Base-by-base conservation (phyloP, 345 rosid species). In the Populus davidiana region DNA sequence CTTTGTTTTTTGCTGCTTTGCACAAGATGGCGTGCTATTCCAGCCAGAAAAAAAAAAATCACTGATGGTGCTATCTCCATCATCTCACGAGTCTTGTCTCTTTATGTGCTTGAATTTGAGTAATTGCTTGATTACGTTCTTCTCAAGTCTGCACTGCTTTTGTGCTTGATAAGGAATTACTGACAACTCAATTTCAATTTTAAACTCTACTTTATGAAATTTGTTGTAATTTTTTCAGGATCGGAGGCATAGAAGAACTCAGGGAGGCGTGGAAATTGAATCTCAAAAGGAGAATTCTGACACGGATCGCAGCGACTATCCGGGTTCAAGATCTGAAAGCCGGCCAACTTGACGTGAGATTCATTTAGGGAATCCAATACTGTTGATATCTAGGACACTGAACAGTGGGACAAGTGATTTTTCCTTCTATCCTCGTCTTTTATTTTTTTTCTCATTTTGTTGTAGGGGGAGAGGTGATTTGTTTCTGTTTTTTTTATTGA, bases 231-330 rank as follows among this genome's bases (percentile, higher is more conserved):
- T 8, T 54, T 79, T 77, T 70, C 89, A 95, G 99, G 94, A 93
- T 43, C 88, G 97, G 31, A 91, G 99, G 79, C 96, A 87, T 66
- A 78, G 90, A 59, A 84, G 92, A 85, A 87, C 86, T 1, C 88
- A 83, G 2, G 97, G 92, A 14, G 89, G 83, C 82, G 79, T 86
- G 85, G 99, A 95, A 67, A 80, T 88, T 23, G 92, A 91, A n/a
- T 86, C 89, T 47, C 93, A 87, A 56, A 88, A 72, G 82, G 96
- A 93, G 27, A 89, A 81, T 43, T 93, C 96, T 1, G 99, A 95
- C 80, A 92, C 97, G 0, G 97, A 94, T 31, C 71, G 43, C 41
- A 85, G 90, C 13, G 91, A 94, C 74, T 69, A 86, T 83, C 83
- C 88, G 0, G 86, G 89, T 70, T 89, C 95, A 72, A 90, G 93